A percentile compares a stretch with the other conserved stretches of the same genome.
Conservation (phyloP, 169 alveolate genomes). For the Cyclospora cayetanensis region DNA sequence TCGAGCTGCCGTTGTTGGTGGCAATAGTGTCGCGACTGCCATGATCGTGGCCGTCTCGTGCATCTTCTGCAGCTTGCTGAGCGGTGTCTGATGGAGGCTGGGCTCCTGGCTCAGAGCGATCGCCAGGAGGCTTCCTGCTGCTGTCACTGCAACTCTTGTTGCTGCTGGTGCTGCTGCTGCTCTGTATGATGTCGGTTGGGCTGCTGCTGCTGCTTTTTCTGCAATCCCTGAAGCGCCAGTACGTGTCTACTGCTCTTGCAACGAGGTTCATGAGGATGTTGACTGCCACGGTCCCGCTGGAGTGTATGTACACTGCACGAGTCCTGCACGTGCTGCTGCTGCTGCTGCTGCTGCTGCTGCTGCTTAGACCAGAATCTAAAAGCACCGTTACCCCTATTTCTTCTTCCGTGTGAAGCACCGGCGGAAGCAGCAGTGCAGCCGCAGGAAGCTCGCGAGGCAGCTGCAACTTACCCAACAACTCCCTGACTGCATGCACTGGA, state of each 20-base stretch:
- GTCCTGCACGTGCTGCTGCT: slow-evolving; percentile 59
- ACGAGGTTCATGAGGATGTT: slow-evolving; percentile 25
- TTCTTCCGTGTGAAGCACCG: slow-evolving; percentile 62
- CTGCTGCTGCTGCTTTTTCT: slow-evolving; percentile 50
- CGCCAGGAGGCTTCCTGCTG: not conserved
- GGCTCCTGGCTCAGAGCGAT: not conserved
- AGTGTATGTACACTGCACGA: slow-evolving; percentile 56
- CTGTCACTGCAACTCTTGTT: not conserved
- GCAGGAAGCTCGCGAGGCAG: slow-evolving; percentile 52
- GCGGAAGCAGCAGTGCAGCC: slow-evolving; percentile 68
- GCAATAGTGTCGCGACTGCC: not conserved
- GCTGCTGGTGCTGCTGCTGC: slow-evolving; percentile 47
- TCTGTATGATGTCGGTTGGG: not conserved
- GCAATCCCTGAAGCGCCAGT: slow-evolving; percentile 42
- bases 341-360: slow-evolving; percentile 58
- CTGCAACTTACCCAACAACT: slow-evolving; percentile 8
- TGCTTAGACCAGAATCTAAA: slow-evolving; percentile 49
- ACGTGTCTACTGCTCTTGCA: slow-evolving; percentile 31
- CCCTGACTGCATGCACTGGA: slow-evolving; percentile 23
- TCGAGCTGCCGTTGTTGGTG: slow-evolving; percentile 39
- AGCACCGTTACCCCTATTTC: slow-evolving; percentile 25
- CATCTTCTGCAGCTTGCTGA: not conserved
- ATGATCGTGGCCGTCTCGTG: not conserved
- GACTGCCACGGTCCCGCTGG: slow-evolving; percentile 56
- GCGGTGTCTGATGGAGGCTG: not conserved